These are phyloP conservation scores for Hypocreales sp. DNA, from an alignment of 2,329 filamentous ascomycete genomes.

Conservation along the genomic window DNA sequence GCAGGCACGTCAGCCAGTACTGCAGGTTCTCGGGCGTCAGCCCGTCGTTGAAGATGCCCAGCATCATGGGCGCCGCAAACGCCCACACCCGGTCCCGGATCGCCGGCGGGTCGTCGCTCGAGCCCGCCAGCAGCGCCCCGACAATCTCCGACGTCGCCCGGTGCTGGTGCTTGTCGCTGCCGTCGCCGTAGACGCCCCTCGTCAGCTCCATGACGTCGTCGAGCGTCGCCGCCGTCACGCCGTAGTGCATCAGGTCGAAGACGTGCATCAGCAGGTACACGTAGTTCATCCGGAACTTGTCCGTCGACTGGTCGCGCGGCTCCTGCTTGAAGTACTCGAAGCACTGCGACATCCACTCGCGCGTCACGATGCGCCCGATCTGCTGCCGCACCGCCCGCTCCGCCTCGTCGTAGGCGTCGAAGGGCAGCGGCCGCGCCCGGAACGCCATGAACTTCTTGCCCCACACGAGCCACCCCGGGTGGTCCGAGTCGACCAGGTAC, in stretches of 20 bases:
- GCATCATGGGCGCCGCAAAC: slow-evolving; percentile 78
- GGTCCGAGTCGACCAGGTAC: slow-evolving; percentile 83
- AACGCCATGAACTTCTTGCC: slow-evolving; percentile 72
- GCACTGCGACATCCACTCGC: slow-evolving; percentile 72
- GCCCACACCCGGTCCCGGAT: slow-evolving; percentile 69
- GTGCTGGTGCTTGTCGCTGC: slow-evolving; percentile 94
- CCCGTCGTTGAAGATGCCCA: slow-evolving; percentile 76
- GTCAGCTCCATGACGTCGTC: slow-evolving; percentile 78
- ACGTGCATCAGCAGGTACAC: slow-evolving; percentile 77
- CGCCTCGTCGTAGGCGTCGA: slow-evolving; percentile 59
- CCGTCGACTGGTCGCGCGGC: slow-evolving; percentile 63
- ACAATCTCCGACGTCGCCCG: slow-evolving; percentile 90
- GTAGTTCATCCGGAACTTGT: slow-evolving; percentile 81
- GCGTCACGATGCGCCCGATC: slow-evolving; percentile 67
- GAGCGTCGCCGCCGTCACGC: slow-evolving; percentile 61
- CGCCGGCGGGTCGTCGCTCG: slow-evolving; percentile 60
- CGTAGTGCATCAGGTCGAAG: slow-evolving; percentile 79
- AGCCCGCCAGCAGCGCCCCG: slow-evolving; percentile 67
- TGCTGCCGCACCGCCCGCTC: slow-evolving; percentile 60
- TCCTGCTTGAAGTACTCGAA: slow-evolving; percentile 96
- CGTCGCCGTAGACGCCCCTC: slow-evolving; percentile 69
- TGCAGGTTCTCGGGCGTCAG: slow-evolving; percentile 85
- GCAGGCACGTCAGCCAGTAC: slow-evolving; percentile 92
- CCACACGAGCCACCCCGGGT: slow-evolving; percentile 96
- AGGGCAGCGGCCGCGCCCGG: slow-evolving; percentile 54